phyloP scores from a whole-genome alignment of 148 eudicot genomes.

The Persicaria tinctoria region DNA sequence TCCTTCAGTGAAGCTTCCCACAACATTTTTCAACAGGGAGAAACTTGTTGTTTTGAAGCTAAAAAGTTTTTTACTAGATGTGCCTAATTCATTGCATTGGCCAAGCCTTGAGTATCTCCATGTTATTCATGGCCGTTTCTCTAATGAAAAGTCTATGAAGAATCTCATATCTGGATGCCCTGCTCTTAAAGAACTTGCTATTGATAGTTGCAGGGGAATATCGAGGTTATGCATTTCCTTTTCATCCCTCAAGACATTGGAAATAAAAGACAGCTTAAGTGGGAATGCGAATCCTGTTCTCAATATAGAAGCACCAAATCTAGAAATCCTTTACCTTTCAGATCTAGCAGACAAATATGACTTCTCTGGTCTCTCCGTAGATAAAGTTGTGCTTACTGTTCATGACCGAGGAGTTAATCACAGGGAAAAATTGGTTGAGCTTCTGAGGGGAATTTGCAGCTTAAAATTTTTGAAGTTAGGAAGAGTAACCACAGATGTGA shows the following conservation, averaged over 20 bases:
- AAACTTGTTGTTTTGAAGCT: conserved; percentile 20
- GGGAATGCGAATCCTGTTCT: neutral
- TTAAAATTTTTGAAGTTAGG: conserved; percentile 9
- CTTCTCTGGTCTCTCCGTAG: neutral
- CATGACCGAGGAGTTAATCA: conserved; percentile 7
- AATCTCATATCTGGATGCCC: conserved; percentile 20
- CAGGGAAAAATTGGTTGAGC: neutral
- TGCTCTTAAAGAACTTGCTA: conserved; percentile 19
- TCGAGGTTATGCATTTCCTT: neutral
- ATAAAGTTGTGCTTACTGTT: conserved; percentile 3
- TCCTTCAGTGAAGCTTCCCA: neutral
- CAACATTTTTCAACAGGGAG: conserved; percentile 13
- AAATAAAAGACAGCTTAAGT: neutral
- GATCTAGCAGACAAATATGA: conserved; percentile 8
- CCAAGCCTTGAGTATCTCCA: conserved; percentile 23
- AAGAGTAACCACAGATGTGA: conserved; percentile 9
- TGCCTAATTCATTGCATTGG: conserved; percentile 14
- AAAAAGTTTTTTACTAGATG: neutral
- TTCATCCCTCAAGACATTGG: conserved; percentile 18
- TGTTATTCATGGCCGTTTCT: conserved; percentile 6
- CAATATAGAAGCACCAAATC: conserved; percentile 15
- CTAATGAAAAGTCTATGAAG: conserved; percentile 10
- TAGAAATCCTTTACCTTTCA: conserved; percentile 10
- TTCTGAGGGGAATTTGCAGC: conserved; percentile 7
- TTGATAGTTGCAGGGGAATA: conserved; percentile 14